Conservation (phyloP, 495 filamentous ascomycete species). For the Neurospora sp. region DNA sequence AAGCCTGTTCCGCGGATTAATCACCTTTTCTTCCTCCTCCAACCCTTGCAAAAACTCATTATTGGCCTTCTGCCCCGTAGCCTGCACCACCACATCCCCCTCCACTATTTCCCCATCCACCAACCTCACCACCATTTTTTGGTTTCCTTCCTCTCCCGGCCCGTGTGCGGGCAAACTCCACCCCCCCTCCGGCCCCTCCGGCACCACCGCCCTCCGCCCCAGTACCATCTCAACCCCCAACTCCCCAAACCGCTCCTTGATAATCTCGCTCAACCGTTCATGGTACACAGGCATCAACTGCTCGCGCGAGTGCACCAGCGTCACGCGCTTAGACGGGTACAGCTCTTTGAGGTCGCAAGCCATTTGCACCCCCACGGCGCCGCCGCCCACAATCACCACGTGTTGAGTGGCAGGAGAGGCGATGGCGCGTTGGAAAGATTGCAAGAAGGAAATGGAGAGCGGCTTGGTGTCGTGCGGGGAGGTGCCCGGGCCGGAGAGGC, state of each 20-base stretch:
- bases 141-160: too few relatives aligned
- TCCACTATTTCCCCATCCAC: conserved; percentile 3
- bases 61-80: conserved; percentile 41
- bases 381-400: conserved; percentile 48
- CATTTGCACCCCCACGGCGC: conserved; percentile 52
- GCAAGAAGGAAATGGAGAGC: conserved; percentile 27
- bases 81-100: conserved; percentile 15
- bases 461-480: conserved; percentile 38
- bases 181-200: conserved; percentile 8
- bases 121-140: background rate
- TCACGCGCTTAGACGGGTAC: conserved; percentile 44
- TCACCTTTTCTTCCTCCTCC: conserved; percentile 17
- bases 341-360: conserved; percentile 48
- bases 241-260: conserved; percentile 24
- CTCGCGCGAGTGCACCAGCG: conserved; percentile 45
- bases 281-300: conserved; percentile 45
- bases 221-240: conserved; percentile 25
- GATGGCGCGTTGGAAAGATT: conserved; percentile 23
- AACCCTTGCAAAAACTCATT: conserved; percentile 38
- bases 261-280: conserved; percentile 34
- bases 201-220: conserved; percentile 11
- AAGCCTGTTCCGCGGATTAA: conserved; percentile 33
- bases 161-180: conserved; percentile 8
- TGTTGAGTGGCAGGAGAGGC: conserved; percentile 15
- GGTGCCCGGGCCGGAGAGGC: conserved; percentile 33